These are phyloP conservation scores for Haplosporangium sp. DNA, from an alignment of 371 early-diverging fungal genomes.

Conservation along the genomic window DNA sequence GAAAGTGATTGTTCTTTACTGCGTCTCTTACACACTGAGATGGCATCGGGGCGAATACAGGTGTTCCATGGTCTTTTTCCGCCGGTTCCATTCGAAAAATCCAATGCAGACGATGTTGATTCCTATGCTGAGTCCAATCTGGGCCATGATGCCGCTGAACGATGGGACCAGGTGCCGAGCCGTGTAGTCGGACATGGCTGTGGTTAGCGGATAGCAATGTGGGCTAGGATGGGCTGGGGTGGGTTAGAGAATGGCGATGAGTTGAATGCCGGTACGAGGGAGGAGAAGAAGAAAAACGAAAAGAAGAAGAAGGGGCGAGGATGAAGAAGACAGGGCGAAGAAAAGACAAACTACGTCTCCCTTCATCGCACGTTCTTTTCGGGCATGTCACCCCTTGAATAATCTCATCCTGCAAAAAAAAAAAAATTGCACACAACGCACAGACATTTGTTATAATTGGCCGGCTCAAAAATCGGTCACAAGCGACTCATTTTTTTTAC, in stretches of 20 bases:
- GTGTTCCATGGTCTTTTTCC: constrained; percentile 54
- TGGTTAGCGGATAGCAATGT: not conserved
- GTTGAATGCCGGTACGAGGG: no score
- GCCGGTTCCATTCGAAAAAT: constrained; percentile 56
- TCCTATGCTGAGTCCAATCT: constrained; percentile 55
- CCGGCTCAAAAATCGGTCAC: no score
- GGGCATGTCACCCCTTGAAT: no score
- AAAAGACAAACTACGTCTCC: not conserved
- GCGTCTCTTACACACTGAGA: constrained; percentile 46
- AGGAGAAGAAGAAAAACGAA: not conserved
- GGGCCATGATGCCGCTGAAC: constrained; percentile 56
- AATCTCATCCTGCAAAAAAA: no score
- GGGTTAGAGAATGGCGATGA: not conserved
- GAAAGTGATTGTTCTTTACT: not conserved
- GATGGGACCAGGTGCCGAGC: constrained; percentile 43
- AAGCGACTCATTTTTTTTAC: no score
- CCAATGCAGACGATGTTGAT: constrained; percentile 48
- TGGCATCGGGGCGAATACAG: constrained; percentile 55
- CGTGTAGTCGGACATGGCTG: constrained; percentile 28
- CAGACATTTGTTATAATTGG: not conserved
- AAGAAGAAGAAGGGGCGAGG: constrained; percentile 1
- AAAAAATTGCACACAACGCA: not conserved
- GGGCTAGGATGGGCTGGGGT: not conserved
- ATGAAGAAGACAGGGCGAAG: not conserved
- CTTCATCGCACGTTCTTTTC: no score